A percentile compares a stretch with the other conserved stretches of the same genome.
Conservation (phyloP, 257 asterid species). For the Eucommia ulmoides region DNA sequence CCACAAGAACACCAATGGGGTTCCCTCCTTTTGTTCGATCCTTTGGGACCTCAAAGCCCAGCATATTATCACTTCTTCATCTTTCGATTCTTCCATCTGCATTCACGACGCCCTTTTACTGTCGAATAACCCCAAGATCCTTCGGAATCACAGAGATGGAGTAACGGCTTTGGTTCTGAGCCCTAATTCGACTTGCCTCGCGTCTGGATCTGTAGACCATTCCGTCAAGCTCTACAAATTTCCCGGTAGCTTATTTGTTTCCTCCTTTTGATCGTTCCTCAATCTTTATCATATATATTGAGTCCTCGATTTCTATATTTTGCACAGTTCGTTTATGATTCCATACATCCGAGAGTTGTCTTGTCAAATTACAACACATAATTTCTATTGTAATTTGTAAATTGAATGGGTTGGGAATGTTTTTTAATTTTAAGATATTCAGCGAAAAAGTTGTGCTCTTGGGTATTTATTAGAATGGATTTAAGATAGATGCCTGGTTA, state of each 20-base stretch:
- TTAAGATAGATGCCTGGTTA: no score
- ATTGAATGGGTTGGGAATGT: no score
- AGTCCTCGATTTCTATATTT: no score
- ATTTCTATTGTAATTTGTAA: no score
- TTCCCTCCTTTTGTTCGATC: constrained; percentile 44
- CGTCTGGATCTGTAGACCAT: constrained; percentile 90
- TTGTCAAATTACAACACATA: no score
- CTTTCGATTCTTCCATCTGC: constrained; percentile 68
- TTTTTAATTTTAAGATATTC: no score
- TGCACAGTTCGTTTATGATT: no score
- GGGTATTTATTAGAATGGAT: no score
- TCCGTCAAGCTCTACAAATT: constrained; percentile 91
- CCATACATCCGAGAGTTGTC: no score
- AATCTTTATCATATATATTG: no score
- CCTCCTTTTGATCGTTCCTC: no score
- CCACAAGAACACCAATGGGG: constrained; percentile 36
- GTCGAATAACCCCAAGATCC: constrained; percentile 43
- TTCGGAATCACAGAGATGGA: constrained; percentile 74
- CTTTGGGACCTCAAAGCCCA: constrained; percentile 57
- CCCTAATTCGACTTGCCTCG: constrained; percentile 83
- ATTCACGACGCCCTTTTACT: constrained; percentile 56
- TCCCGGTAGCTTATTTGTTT: constrained; percentile 76
- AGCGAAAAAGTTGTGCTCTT: no score
- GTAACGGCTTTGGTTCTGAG: constrained; percentile 71
- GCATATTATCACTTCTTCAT: constrained; percentile 71